Percentiles rank a stretch among this genome's conserved stretches.
Conservation (phyloP, 495 filamentous ascomycete genomes). For the Hyphodiscus hymeniophilus region DNA sequence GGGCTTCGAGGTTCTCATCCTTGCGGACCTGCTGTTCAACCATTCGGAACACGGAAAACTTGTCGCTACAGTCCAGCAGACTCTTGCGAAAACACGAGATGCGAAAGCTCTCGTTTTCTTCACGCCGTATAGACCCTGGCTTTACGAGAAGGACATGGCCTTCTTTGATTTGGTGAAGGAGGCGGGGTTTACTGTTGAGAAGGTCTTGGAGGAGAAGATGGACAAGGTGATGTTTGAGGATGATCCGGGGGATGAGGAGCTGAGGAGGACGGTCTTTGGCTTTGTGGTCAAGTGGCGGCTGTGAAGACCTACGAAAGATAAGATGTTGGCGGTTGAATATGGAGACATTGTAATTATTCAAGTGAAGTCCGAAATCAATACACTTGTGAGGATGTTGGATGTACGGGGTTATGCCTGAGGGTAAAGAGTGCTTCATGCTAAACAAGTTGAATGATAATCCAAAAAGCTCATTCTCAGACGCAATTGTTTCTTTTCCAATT, state of each 20-base stretch:
- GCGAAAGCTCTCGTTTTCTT: conserved; percentile 80
- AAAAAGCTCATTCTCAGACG: no score
- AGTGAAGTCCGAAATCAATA: no score
- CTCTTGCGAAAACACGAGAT: conserved; percentile 43
- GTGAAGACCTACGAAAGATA: no score
- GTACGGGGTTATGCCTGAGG: no score
- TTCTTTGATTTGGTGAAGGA: conserved; percentile 73
- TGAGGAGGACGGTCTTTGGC: conserved; percentile 74
- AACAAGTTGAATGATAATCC: no score
- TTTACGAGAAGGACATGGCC: conserved; percentile 69
- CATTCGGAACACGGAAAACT: conserved; percentile 77
- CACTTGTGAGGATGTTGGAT: no score
- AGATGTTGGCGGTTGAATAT: no score
- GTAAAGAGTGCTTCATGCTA: no score
- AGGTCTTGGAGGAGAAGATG: conserved; percentile 73
- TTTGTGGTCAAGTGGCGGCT: conserved; percentile 54
- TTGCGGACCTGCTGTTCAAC: conserved; percentile 85
- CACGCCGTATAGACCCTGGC: conserved; percentile 86
- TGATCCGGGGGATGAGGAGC: conserved; percentile 69
- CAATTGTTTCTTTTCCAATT: no score
- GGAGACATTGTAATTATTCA: no score
- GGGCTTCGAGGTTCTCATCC: conserved; percentile 70
- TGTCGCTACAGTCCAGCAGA: conserved; percentile 56
- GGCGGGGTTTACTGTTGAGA: conserved; percentile 61
- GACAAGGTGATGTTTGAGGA: conserved; percentile 81